Percentiles rank a stretch among this genome's conserved stretches.
Evolutionary conservation across 208 protist genomes (phyloP).

Genomic region (Herpetomonas samuelpessoai): DNA sequence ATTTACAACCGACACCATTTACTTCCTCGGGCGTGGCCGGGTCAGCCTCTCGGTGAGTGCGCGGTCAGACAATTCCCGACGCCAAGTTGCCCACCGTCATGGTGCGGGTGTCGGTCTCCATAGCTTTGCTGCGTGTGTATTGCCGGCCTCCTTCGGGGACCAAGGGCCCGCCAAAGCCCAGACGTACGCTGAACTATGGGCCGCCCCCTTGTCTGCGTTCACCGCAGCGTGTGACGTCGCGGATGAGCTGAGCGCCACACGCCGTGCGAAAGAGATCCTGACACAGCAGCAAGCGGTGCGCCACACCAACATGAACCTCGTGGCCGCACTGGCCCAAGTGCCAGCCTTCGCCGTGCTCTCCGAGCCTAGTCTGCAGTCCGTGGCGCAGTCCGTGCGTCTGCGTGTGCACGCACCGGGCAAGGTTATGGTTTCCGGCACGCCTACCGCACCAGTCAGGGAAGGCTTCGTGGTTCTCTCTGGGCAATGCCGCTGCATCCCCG

Average conservation of each 20-base stretch:
- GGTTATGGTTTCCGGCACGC: conserved; percentile 20
- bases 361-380: conserved; percentile 16
- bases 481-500: conserved; percentile 4
- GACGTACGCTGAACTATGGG: conserved; percentile 61
- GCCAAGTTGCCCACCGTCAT: background rate
- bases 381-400: conserved; percentile 29
- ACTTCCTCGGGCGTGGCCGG: conserved; percentile 50
- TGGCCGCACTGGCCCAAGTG: conserved; percentile 25
- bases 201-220: conserved; percentile 21
- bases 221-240: conserved; percentile 24
- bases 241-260: conserved; percentile 25
- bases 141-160: conserved; percentile 32
- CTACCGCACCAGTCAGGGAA: conserved; percentile 14
- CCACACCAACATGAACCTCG: conserved; percentile 8
- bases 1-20: conserved; percentile 50
- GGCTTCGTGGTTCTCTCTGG: conserved; percentile 30
- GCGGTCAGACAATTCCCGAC: conserved; percentile 1
- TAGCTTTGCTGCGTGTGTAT: conserved; percentile 33
- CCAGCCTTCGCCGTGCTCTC: conserved; percentile 36
- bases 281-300: conserved; percentile 14
- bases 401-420: conserved; percentile 40
- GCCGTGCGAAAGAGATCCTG: conserved; percentile 12
- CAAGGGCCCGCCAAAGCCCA: conserved; percentile 19
- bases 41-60: conserved; percentile 20
- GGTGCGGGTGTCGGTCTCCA: conserved; percentile 42